Percentiles rank a stretch among this genome's conserved stretches.
These are phyloP conservation scores for Amylostereum chailletii DNA, from an alignment of 1,284 basidiomycete genomes.

Conservation along the genomic window DNA sequence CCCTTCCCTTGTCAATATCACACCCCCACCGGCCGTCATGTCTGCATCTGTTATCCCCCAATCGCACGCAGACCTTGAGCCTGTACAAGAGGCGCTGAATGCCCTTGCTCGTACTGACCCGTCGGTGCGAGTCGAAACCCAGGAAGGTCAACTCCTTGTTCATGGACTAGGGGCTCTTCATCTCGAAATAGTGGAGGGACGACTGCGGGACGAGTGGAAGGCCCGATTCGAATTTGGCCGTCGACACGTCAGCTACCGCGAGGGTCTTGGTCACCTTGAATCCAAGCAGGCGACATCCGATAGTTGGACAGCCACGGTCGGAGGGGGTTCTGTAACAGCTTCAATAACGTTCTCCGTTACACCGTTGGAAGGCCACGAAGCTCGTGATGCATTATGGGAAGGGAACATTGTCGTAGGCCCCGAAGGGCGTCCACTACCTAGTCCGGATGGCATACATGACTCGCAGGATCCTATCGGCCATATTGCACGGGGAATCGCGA, in stretches of 20 bases:
- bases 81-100: conserved; percentile 68
- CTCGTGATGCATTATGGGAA: conserved; percentile 61
- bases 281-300: conserved; percentile 22
- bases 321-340: conserved; percentile 40
- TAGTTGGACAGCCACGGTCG: conserved; percentile 53
- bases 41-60: conserved; percentile 75
- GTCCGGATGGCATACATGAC: conserved; percentile 39
- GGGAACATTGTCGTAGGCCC: conserved; percentile 61
- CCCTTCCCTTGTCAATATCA: conserved; percentile 54
- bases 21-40: conserved; percentile 69
- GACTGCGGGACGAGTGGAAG: conserved; percentile 75
- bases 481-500: conserved; percentile 60
- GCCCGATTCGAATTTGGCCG: conserved; percentile 71
- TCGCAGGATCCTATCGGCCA: conserved; percentile 35
- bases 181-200: conserved; percentile 78
- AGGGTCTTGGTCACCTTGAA: conserved; percentile 42
- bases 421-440: conserved; percentile 39
- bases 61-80: conserved; percentile 70
- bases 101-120: conserved; percentile 81
- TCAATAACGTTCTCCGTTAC: conserved; percentile 44
- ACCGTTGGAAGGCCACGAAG: conserved; percentile 42
- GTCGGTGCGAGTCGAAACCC: conserved; percentile 67
- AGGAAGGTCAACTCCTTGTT: conserved; percentile 78
- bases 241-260: conserved; percentile 75
- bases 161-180: conserved; percentile 83